Evolutionary conservation across 495 filamentous ascomycete species (phyloP), one percentile per base, ranked within the genome.

Genomic region (Penicillium subrubescens): DNA sequence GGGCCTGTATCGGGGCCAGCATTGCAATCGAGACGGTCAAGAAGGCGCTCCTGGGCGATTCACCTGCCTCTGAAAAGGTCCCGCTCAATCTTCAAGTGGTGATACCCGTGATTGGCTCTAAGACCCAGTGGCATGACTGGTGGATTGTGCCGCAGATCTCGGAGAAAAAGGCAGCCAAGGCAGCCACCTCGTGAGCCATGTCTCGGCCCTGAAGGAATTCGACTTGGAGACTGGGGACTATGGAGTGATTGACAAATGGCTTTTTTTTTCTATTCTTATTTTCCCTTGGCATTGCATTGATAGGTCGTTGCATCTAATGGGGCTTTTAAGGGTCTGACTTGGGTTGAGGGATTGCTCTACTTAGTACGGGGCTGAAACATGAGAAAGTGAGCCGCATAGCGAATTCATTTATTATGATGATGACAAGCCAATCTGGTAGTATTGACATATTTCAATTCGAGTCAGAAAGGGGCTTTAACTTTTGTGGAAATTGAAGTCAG

Each of bases 101-200:
- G 57, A 81, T 91, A 46, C 87, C 87, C 2, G 77, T 77, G 41
- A 70, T 81, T 7, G 84, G 79, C 8, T 74, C 81, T 5, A 84
- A 85, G 67, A 70, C 75, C 21, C 79, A 74, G 44, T 89, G 90
- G 79, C 87, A 91, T 78, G 87, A 88, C 66, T 92, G 89, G 87
- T 95, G 92, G 92, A 80, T 87, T 63, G 89, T 94, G 61, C 90
- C 90, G 6, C 88, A 87, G 72, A 66, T 93, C 46, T 70, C 63
- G 5, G 70, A 70, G 58, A 70, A 65, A 29, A 68, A 70, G 53
- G 6, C 61, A 2, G 43, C 57, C 56, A 70, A 63, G 23, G 63
- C 64, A 52, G 3, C 61, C 5, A 35, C 48, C 52, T 31, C 55
- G 17, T 67, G 33, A 63, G 21, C 31, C 19, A 15, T 48, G 43